Percentiles rank a stretch among this genome's conserved stretches.
These are phyloP conservation scores for Trichosanthes cucumerina DNA, from an alignment of 306 rosid species.

Conservation along the genomic window DNA sequence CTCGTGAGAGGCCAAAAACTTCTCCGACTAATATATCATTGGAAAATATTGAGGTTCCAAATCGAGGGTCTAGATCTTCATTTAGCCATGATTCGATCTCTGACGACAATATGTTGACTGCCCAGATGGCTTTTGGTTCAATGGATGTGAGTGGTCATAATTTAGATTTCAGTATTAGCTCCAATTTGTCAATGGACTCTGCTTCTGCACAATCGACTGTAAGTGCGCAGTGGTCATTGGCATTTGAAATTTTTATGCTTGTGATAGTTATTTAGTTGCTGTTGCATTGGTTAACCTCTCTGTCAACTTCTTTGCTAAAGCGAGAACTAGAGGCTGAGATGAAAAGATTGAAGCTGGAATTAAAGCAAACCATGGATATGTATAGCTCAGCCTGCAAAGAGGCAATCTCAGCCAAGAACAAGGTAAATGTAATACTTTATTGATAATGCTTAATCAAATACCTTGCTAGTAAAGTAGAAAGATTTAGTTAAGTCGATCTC, in stretches of 20 bases:
- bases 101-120: slow-evolving; percentile 29
- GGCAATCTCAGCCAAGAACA: slow-evolving; percentile 87
- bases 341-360: slow-evolving; percentile 76
- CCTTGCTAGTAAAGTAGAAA: not conserved
- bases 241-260: not conserved
- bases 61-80: slow-evolving; percentile 26
- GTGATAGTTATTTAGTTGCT: not conserved
- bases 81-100: slow-evolving; percentile 21
- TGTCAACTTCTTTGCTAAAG: slow-evolving; percentile 32
- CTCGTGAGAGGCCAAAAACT: slow-evolving; percentile 40
- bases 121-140: slow-evolving; percentile 20
- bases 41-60: slow-evolving; percentile 26
- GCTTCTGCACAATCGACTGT: slow-evolving; percentile 33
- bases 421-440: slow-evolving; percentile 32
- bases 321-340: slow-evolving; percentile 71
- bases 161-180: slow-evolving; percentile 15
- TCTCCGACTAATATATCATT: slow-evolving; percentile 23
- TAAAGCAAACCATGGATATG: slow-evolving; percentile 95
- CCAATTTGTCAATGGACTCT: slow-evolving; percentile 15
- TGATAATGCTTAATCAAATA: not conserved
- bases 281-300: not conserved
- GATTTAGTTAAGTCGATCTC: not conserved
- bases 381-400: slow-evolving; percentile 96
- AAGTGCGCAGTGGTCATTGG: slow-evolving; percentile 20
- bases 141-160: slow-evolving; percentile 27